Percentiles rank a stretch among this genome's conserved stretches.
Conservation (phyloP, 805 yeast species). For the Saturnispora halmiae region DNA sequence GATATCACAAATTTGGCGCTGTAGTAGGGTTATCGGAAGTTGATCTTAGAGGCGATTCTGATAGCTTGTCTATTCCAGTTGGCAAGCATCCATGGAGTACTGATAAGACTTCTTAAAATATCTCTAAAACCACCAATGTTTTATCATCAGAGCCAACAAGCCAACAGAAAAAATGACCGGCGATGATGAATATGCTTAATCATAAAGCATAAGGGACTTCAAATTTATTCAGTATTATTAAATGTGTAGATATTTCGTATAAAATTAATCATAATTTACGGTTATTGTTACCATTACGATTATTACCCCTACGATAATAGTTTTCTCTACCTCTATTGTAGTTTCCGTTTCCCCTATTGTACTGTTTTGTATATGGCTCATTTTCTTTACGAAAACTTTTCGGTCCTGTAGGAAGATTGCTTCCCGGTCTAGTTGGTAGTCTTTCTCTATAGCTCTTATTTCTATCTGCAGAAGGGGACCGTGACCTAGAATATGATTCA, state of each 20-base stretch:
- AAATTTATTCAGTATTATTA: no score
- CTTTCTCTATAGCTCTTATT: conserved; percentile 6
- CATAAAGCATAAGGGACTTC: no score
- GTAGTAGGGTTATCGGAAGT: conserved; percentile 73
- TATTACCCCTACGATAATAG: no score
- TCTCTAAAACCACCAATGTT: conserved; percentile 5
- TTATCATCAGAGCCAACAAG: not conserved
- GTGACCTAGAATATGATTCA: conserved; percentile 13
- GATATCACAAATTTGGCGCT: conserved; percentile 66
- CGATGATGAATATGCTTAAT: no score
- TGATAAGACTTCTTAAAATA: not conserved
- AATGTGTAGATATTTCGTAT: no score
- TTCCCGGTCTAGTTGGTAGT: conserved; percentile 4
- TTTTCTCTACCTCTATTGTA: not conserved
- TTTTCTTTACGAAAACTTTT: no score
- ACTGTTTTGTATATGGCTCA: not conserved
- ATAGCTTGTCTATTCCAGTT: conserved; percentile 23
- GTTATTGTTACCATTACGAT: no score
- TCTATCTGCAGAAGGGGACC: conserved; percentile 12
- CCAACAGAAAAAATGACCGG: no score
- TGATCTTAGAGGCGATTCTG: conserved; percentile 49
- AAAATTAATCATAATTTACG: no score
- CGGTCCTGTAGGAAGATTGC: not conserved
- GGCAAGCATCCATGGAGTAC: conserved; percentile 24
- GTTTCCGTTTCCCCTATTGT: no score